Evolutionary conservation across 2,329 filamentous ascomycete species (phyloP).

Genomic region (Arthrobotrys musiformis): DNA sequence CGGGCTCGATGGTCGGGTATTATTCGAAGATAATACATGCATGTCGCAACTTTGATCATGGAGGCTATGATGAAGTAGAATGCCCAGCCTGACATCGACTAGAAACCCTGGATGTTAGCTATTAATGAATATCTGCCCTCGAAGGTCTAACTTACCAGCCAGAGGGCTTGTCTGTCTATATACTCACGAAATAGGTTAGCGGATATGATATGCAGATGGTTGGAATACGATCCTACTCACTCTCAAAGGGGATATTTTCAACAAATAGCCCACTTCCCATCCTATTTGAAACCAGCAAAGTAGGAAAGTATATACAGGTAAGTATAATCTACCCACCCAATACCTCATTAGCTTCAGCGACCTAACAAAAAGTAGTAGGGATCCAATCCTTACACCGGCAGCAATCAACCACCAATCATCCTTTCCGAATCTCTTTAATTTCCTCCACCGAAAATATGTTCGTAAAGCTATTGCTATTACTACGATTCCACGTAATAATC

Average conservation of each 20-base stretch:
- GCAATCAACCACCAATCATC: conserved; percentile 60
- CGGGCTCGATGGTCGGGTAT: conserved; percentile 45
- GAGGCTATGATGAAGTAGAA: conserved; percentile 54
- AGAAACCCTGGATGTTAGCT: conserved; percentile 7
- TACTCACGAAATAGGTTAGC: background rate
- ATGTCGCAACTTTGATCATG: conserved; percentile 54
- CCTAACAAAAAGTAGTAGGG: background rate
- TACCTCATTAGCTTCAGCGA: background rate
- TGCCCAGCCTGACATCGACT: conserved; percentile 54
- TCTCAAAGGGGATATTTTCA: conserved; percentile 54
- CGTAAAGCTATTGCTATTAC: conserved; percentile 59
- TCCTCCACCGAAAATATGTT: conserved; percentile 58
- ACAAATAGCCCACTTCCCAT: conserved; percentile 50
- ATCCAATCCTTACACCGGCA: conserved; percentile 57
- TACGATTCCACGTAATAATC: conserved; percentile 8
- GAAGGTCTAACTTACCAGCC: conserved; percentile 37
- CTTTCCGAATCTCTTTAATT: conserved; percentile 58
- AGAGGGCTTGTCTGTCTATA: conserved; percentile 48
- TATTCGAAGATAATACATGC: conserved; percentile 54
- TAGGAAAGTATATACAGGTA: conserved; percentile 46
- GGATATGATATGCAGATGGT: background rate
- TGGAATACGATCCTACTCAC: background rate
- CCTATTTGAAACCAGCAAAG: conserved; percentile 54
- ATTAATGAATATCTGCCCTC: background rate
- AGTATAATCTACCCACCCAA: conserved; percentile 33